Conservation (phyloP, 2,329 filamentous ascomycete species). For the Venturia oleaginea region DNA sequence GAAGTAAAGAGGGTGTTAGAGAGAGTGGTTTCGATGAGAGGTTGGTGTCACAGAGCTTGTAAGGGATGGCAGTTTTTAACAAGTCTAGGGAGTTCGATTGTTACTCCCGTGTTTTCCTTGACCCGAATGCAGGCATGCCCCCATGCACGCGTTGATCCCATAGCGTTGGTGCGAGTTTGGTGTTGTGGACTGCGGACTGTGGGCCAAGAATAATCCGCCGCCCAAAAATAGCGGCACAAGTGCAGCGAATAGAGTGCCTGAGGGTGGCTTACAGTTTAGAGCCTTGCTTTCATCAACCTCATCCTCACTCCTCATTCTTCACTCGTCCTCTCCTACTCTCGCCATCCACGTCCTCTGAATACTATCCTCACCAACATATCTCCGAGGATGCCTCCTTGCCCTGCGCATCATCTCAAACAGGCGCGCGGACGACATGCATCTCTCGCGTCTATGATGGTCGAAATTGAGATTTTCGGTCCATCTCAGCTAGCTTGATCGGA, state of each 20-base stretch:
- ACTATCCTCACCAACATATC: neutral
- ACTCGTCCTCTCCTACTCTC: too few species aligned
- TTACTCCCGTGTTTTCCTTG: neutral
- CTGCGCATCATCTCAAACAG: neutral
- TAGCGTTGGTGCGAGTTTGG: neutral
- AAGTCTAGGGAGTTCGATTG: too few species aligned
- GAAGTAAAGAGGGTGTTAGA: neutral
- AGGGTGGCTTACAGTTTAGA: neutral
- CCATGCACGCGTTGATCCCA: neutral
- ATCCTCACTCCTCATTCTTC: neutral
- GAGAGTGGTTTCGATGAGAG: neutral
- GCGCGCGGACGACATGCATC: neutral
- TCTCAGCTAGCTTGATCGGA: neutral
- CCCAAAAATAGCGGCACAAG: neutral
- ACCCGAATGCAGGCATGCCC: neutral
- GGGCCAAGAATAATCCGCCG: neutral
- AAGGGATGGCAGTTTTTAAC: too few species aligned
- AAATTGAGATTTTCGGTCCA: neutral
- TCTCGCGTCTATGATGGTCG: neutral
- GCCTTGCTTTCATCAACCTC: neutral
- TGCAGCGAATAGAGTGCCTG: neutral
- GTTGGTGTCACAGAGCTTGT: too few species aligned
- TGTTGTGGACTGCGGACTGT: neutral
- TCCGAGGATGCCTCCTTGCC: neutral
- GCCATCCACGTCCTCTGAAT: too few species aligned